Conservation (phyloP, 1,284 basidiomycete species). For the Apiotrichum veenhuisii region DNA sequence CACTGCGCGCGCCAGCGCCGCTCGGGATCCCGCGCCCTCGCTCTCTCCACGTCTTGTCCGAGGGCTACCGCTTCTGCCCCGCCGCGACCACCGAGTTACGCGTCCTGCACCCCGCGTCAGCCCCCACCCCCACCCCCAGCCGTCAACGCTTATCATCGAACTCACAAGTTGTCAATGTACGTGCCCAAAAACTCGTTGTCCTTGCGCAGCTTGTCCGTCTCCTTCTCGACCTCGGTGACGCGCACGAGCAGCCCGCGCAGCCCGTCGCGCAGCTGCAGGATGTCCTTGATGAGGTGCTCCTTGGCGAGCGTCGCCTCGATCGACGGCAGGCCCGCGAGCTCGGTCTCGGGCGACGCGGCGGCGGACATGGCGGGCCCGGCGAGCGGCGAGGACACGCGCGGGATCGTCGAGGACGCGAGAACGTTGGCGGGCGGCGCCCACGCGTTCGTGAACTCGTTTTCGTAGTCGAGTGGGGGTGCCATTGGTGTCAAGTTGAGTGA, state of each 20-base stretch:
- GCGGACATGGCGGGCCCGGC: too few species aligned
- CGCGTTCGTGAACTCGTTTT: too few species aligned
- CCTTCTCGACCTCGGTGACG: conserved; percentile 39
- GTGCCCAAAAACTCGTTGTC: conserved; percentile 46
- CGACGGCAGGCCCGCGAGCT: conserved; percentile 12
- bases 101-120: conserved; percentile 28
- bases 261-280: conserved; percentile 39
- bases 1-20: too few species aligned
- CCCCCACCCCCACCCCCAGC: too few species aligned
- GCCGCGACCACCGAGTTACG: conserved; percentile 48
- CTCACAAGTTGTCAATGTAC: conserved; percentile 49
- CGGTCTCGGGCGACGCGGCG: not conserved
- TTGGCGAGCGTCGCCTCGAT: conserved; percentile 41
- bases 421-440: too few species aligned
- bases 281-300: conserved; percentile 44
- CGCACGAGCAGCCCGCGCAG: conserved; percentile 40
- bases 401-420: too few species aligned
- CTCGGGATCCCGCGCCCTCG: too few species aligned
- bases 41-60: too few species aligned
- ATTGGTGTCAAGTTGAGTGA: too few species aligned
- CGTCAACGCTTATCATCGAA: conserved; percentile 4
- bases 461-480: too few species aligned
- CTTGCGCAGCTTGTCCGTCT: conserved; percentile 43
- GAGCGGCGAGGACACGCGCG: too few species aligned
- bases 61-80: conserved; percentile 33